Percentiles rank a stretch among this genome's conserved stretches.
These are phyloP conservation scores for Melanopsichium pennsylvanicum DNA, from an alignment of 1,284 basidiomycete genomes.

Conservation along the genomic window DNA sequence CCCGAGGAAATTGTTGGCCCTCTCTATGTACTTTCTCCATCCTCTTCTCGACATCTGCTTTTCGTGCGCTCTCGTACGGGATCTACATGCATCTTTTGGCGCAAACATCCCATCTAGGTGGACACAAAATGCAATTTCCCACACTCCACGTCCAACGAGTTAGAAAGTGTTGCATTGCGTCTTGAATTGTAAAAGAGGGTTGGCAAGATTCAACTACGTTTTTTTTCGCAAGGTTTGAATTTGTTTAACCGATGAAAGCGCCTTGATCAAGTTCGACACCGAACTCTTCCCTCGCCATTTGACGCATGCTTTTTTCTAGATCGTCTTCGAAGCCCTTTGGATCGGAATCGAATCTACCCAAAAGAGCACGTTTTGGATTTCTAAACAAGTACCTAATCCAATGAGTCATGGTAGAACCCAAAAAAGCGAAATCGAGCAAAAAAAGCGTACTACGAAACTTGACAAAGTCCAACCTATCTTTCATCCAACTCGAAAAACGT, in stretches of 20 bases:
- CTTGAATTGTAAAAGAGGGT: no score
- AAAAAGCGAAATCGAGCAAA: constrained; percentile 50
- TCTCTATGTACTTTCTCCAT: no score
- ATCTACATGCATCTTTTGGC: no score
- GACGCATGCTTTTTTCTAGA: constrained; percentile 54
- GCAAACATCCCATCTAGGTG: no score
- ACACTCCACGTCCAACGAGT: no score
- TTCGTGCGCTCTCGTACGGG: no score
- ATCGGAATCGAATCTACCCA: constrained; percentile 26
- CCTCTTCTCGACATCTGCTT: no score
- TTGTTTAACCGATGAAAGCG: constrained; percentile 49
- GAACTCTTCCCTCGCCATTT: constrained; percentile 55
- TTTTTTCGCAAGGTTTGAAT: no score
- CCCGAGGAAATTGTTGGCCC: no score
- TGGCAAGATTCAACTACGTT: no score
- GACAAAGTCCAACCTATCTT: constrained; percentile 45
- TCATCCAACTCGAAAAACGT: constrained; percentile 39
- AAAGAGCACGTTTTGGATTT: constrained; percentile 19
- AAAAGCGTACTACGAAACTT: constrained; percentile 51
- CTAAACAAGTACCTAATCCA: constrained; percentile 38
- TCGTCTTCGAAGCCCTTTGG: constrained; percentile 58
- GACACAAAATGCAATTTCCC: no score
- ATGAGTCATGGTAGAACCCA: constrained; percentile 31
- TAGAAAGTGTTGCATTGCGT: no score
- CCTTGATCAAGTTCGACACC: constrained; percentile 56